Evolutionary conservation across 2,329 filamentous ascomycete species (phyloP), one percentile per base, ranked within the genome.

Genomic region (Chrysoporthe cubensis): DNA sequence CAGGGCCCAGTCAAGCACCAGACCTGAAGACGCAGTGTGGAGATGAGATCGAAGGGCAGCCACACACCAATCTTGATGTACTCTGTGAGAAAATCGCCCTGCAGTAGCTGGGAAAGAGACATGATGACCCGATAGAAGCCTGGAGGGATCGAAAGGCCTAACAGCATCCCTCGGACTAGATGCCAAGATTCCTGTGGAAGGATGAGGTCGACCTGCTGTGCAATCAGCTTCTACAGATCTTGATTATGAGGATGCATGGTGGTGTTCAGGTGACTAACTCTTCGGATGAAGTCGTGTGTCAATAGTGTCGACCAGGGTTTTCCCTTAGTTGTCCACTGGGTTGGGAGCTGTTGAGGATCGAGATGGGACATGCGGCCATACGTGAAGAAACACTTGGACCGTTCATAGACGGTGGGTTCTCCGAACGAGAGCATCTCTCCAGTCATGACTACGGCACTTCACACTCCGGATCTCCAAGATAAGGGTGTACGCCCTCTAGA

Each of bases 51-150:
- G 69, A 13, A 1, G 32, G 18, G 37, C 37, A 11, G 11, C 16
- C 4, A 60, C 63, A 42, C 37, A 65, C 63, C 63, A 32, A 85
- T 85, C 78, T 97, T 97, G 72, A 98, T 90, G 75, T 96, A 94
- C 56, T 89, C 83, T n/a, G 87, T 90, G 74, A 97, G 94, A 74
- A 97, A 97, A 0, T 89, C 86, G 1, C 88, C 87, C 44, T 91
- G 84, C 0, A 98, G 76, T 5, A 98, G 76, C 68, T 93, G 88
- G 9, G 84, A 85, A 11, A 97, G 83, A 3, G 88, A 87, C 85
- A 97, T 89, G 72, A 88, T 86, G 2, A 97, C 88, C 69, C 87
- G 86, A 43, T 87, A 86, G 82, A 92, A 96, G 14, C 73, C 71
- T 1, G 85, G 83, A 5, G 73, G 72, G 8, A 72, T 73, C 14